Conservation (phyloP, 2,329 filamentous ascomycete species). For the Penicillium sp. region DNA sequence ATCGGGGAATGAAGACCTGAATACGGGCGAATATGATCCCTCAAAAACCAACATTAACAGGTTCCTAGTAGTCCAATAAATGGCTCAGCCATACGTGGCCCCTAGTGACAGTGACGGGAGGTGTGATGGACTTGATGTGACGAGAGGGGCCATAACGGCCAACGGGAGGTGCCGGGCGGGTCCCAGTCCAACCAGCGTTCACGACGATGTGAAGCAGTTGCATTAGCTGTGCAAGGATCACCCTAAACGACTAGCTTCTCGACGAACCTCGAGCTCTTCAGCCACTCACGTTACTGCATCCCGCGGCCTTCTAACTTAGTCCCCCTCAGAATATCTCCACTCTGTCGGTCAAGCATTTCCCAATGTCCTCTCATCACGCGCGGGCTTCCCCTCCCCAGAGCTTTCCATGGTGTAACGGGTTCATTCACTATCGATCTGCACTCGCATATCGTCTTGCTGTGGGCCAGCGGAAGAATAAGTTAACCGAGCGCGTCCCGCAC, state of each 20-base stretch:
- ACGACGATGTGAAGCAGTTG: conserved; percentile 23
- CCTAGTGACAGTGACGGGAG: neutral
- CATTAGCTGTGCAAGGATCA: conserved; percentile 17
- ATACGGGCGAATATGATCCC: neutral
- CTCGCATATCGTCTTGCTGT: conserved; percentile 3
- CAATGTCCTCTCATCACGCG: conserved; percentile 9
- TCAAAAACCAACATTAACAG: neutral
- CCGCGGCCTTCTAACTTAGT: conserved; percentile 13
- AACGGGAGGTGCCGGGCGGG: conserved; percentile 24
- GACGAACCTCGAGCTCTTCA: conserved; percentile 16
- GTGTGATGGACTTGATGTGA: conserved; percentile 21
- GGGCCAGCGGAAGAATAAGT: neutral
- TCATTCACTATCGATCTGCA: neutral
- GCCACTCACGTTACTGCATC: conserved; percentile 14
- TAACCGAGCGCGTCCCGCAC: neutral
- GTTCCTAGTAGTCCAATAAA: neutral
- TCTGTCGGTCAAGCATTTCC: conserved; percentile 8
- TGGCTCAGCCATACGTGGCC: neutral
- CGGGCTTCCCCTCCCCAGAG: conserved; percentile 2
- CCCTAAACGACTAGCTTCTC: conserved; percentile 3
- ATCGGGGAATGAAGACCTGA: neutral
- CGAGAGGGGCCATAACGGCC: conserved; percentile 16
- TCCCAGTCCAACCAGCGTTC: conserved; percentile 20
- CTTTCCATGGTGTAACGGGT: neutral
- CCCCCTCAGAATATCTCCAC: conserved; percentile 11